Conservation (phyloP, 1,139 yeast genomes). For the Suhomyces bokatorum region DNA sequence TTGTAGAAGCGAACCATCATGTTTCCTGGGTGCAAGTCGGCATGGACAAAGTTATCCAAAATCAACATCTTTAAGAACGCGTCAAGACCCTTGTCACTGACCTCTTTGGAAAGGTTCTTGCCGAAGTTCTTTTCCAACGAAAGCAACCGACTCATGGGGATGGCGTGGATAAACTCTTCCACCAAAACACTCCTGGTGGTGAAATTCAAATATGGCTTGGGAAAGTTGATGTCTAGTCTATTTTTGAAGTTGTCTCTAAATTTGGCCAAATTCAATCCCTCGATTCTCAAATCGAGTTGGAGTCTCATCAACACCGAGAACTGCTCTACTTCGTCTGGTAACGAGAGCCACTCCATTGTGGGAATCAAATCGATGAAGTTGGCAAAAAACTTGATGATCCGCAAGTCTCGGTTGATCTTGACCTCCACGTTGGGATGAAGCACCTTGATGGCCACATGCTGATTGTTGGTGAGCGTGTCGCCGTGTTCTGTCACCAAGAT, state of each 20-base stretch:
- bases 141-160: conserved; percentile 74
- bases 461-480: conserved; percentile 40
- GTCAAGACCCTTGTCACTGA: conserved; percentile 86
- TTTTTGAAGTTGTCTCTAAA: conserved; percentile 64
- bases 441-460: conserved; percentile 85
- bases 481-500: conserved; percentile 43
- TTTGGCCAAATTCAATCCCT: conserved; percentile 73
- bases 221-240: conserved; percentile 72
- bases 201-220: conserved; percentile 67
- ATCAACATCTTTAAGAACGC: conserved; percentile 91
- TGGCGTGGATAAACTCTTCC: conserved; percentile 81
- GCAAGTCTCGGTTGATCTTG: conserved; percentile 75
- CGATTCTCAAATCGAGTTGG: conserved; percentile 87
- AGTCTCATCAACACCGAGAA: conserved; percentile 82
- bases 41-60: conserved; percentile 89
- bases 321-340: conserved; percentile 92
- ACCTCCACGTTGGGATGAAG: conserved; percentile 82
- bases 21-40: conserved; percentile 96
- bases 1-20: conserved; percentile 78
- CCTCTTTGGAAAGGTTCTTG: conserved; percentile 62
- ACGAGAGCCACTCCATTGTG: conserved; percentile 95
- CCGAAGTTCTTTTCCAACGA: conserved; percentile 45
- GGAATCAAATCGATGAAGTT: conserved; percentile 67
- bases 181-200: conserved; percentile 76
- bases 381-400: conserved; percentile 83